Evolutionary conservation across 2,329 filamentous ascomycete species (phyloP), one percentile per base, ranked within the genome.

Genomic region (Exophiala spinifera): DNA sequence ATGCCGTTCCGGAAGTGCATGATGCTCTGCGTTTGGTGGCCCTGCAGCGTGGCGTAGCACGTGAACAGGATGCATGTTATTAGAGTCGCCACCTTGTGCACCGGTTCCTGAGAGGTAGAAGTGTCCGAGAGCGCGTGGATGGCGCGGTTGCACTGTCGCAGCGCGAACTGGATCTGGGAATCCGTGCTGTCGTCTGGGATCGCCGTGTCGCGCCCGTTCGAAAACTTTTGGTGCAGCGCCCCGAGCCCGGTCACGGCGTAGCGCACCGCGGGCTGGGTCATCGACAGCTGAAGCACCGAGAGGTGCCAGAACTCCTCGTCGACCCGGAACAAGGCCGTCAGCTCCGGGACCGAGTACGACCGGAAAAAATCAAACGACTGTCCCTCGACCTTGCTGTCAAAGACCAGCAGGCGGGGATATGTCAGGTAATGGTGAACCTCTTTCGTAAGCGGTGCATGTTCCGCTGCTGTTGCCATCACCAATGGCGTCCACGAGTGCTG

Each of bases 281-380:
- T 53, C 34, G 50, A 46, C 23, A 47, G 15, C 15, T 42, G 50
- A 31, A 53, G 50, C 10, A 53, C 43, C 3, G 31, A 53, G n/a
- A 53, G 20, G 25, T 53, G 33, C 50, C 50, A 53, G 14, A 53
- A 53, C 4, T 34, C 44, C 43, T 53, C 50, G 17, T 53, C 50
- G 25, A 42, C 25, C 20, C 44, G 50, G 20, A 53, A 53, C 34
- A 53, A 8, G 10, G 20, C 43, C 19, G 50, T 53, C 20, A 53
- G 36, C 21, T 53, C 50, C 37, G 25, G 21, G n/a, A 53, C 50
- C 4, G 43, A 46, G 15, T 28, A 37, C 15, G 50, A 47, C 10
- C 44, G 43, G 20, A 53, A 53, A 44, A 53, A 53, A 14, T 47
- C 43, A 14, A 40, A 53, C 15, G 40, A 37, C 11, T 53, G 50